phyloP scores from a whole-genome alignment of 148 eudicot genomes.

The Talinum fruticosum region DNA sequence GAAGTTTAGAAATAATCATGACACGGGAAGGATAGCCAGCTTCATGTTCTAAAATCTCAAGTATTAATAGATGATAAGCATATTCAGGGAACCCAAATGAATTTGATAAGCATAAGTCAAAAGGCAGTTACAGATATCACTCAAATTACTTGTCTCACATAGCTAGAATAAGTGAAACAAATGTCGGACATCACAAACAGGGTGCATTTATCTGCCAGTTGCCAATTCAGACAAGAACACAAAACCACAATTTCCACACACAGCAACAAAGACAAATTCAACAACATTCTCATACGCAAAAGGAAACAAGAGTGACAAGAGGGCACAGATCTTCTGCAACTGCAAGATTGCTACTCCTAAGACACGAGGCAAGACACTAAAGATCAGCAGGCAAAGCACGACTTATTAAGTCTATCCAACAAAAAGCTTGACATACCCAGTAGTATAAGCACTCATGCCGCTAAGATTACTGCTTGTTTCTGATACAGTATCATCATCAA shows the following conservation, averaged over 20 bases:
- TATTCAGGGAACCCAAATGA: not conserved
- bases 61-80: not conserved
- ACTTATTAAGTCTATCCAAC: not conserved
- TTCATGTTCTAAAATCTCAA: not conserved
- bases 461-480: constrained; percentile 96
- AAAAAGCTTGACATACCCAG: constrained; percentile 52
- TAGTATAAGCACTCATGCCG: constrained; percentile 99
- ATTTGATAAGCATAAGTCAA: not conserved
- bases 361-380: constrained; percentile 2
- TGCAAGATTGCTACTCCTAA: not conserved
- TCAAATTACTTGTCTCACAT: not conserved
- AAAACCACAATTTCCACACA: not conserved
- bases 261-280: not conserved
- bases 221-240: not conserved
- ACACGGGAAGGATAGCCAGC: not conserved
- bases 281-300: not conserved
- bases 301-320: not conserved
- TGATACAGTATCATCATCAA: constrained; percentile 81
- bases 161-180: not conserved
- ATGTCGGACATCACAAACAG: not conserved
- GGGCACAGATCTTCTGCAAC: not conserved
- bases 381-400: constrained; percentile 16
- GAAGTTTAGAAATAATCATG: no score
- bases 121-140: not conserved
- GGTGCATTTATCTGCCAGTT: not conserved